Evolutionary conservation across 192 early-diverging fungal species (phyloP), one percentile per base, ranked within the genome.

Genomic region (Backusella australiensis): DNA sequence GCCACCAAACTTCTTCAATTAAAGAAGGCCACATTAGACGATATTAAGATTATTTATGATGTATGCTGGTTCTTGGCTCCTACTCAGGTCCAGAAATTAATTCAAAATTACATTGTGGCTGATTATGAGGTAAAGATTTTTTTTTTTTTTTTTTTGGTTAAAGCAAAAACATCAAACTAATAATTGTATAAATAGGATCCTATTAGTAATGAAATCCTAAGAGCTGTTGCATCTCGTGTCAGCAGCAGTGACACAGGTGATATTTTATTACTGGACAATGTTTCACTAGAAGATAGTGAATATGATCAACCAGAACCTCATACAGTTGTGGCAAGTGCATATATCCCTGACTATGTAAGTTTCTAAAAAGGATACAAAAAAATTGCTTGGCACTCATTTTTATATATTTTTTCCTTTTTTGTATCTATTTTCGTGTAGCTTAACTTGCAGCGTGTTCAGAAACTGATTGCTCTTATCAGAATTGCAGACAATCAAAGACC

Each of bases 41-140:
- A 99, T 78, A 97, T 99, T 75, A 95, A 99, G 76, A 97, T 95
- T 67, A 98, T 99, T 80, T 99, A 99, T 76, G 97, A 98, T 86
- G 97, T 98, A 23, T 98, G 97, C 85, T 97, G 95, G 89, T 87
- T 98, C 80, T 87, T 99, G 76, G 96, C 96, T 75, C 93, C 96
- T 6, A 93, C 94, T 6, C 98, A 99, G 85, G 96, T 99, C 84
- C 96, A 97, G 86, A 98, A 98, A 89, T 85, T 99, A 46, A 91
- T 99, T 38, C 93, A 93, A 12, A 92, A 98, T 78, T 99, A 99
- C 80, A 92, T 92, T 75, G 93, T 97, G 71, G 94, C 96, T 6
- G 98, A 99, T 83, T 98, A 97, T 80, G 98, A 99, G 80, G 93
- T 93, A 74, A 67, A 6, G 34, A 23, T 0, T 23, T 23, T 23